phyloP scores from a whole-genome alignment of 106 monocot species.

The Acanthochlamys bracteata region DNA sequence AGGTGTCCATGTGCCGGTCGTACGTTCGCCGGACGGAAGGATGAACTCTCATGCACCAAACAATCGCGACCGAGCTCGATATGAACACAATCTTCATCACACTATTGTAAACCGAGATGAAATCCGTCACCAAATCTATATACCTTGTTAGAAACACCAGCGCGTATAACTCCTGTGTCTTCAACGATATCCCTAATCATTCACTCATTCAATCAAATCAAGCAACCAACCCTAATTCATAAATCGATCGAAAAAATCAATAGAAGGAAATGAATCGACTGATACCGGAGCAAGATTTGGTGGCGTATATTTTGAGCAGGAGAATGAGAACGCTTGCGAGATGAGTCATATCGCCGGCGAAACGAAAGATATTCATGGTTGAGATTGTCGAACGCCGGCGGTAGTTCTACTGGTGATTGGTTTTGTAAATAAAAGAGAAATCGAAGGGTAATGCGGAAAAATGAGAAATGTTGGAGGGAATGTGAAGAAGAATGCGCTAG shows the following conservation, averaged over 20 bases:
- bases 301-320: slow-evolving; percentile 68
- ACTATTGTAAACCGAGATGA: slow-evolving; percentile 50
- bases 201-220: not conserved
- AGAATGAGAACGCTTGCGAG: slow-evolving; percentile 57
- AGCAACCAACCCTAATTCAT: not conserved
- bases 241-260: not conserved
- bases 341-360: slow-evolving; percentile 66
- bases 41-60: slow-evolving; percentile 56
- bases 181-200: slow-evolving; percentile 49
- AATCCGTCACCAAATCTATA: slow-evolving; percentile 45
- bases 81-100: slow-evolving; percentile 67
- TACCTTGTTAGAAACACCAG: slow-evolving; percentile 52
- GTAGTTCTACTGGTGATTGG: not conserved
- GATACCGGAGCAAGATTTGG: slow-evolving; percentile 63
- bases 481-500: not conserved
- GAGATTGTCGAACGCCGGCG: too few species aligned
- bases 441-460: not conserved
- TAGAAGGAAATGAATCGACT: not conserved
- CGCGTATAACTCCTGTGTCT: slow-evolving; percentile 65
- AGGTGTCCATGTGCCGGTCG: slow-evolving; percentile 47
- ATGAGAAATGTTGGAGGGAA: not conserved
- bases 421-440: not conserved
- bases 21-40: slow-evolving; percentile 36
- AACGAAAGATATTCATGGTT: slow-evolving; percentile 57
- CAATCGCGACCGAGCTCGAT: slow-evolving; percentile 42